Evolutionary conservation across 139 green algal genomes (phyloP), one percentile per base, ranked within the genome.

Genomic region (Micractinium conductrix): DNA sequence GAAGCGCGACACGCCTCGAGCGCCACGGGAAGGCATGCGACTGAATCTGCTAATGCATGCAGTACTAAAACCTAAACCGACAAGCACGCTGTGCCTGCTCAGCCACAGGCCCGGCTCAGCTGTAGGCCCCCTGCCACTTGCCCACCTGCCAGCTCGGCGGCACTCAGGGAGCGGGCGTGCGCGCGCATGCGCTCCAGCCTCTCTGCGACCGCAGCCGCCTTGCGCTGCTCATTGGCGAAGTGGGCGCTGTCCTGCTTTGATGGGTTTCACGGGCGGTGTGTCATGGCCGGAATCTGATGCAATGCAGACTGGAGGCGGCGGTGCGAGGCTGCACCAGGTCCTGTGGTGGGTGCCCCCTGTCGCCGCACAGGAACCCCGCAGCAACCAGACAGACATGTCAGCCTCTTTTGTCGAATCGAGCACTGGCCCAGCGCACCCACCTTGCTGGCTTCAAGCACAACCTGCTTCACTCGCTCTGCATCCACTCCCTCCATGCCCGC

Each of bases 381-480:
- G n/a, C n/a, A n/a, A n/a, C n/a, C n/a, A n/a, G n/a, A n/a, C n/a
- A n/a, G n/a, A n/a, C n/a, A n/a, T n/a, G n/a, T n/a, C n/a, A n/a
- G n/a, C n/a, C n/a, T n/a, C n/a, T n/a, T n/a, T n/a, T n/a, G n/a
- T n/a, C n/a, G n/a, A n/a, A n/a, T n/a, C n/a, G n/a, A n/a, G n/a
- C n/a, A n/a, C n/a, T n/a, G 44, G 30, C 30, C 44, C n/a, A 26
- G 4, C 28, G 17, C 67, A n/a, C 30, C 68, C 68, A 22, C 92
- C 90, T 98, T 98, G 89, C 89, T 96, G 91, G 96, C 94, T 68
- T 98, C 96, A 75, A 96, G 98, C 30, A 99, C 95, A 0, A 98
- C 85, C 4, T 84, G 80, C 88, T 98, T 94, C 10, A 98, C 88
- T 1, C 85, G 78, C 22, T 94, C 91, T 4, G 81, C 83, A 86